These are phyloP conservation scores for Mycosphaerelloides madeirae DNA, from an alignment of 2,329 filamentous ascomycete genomes.

Conservation along the genomic window DNA sequence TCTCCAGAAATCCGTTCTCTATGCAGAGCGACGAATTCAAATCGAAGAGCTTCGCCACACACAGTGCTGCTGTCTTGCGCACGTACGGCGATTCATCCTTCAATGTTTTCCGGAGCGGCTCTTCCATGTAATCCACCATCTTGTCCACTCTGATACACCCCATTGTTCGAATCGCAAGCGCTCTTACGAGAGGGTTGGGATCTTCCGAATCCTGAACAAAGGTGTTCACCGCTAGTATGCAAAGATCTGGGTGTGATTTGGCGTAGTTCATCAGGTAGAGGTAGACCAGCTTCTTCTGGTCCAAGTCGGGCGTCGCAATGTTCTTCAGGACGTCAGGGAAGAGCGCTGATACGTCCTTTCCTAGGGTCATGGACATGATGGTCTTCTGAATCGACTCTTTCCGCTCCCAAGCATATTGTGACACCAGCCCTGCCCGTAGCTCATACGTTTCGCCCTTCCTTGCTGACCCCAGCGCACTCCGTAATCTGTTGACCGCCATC, in stretches of 20 bases:
- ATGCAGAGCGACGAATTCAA: constrained; percentile 88
- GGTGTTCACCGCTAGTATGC: constrained; percentile 97
- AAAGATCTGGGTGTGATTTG: constrained; percentile 96
- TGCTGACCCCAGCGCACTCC: constrained; percentile 86
- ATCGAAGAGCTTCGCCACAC: constrained; percentile 96
- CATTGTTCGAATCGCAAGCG: constrained; percentile 95
- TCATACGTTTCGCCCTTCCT: constrained; percentile 98
- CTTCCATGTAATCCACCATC: constrained; percentile 99
- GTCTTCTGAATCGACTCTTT: constrained; percentile 99
- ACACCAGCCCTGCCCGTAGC: constrained; percentile 87
- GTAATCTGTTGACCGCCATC: constrained; percentile 96
- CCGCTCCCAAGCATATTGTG: constrained; percentile 97
- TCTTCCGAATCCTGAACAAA: constrained; percentile 99
- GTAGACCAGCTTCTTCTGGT: constrained; percentile 99
- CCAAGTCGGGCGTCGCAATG: constrained; percentile 87
- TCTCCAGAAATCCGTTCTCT: constrained; percentile 94
- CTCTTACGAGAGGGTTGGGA: constrained; percentile 90
- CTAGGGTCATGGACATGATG: constrained; percentile 99
- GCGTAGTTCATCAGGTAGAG: constrained; percentile 99
- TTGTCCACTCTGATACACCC: constrained; percentile 97
- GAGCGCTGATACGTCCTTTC: constrained; percentile 94
- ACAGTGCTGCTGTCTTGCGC: constrained; percentile 94
- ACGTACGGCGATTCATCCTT: constrained; percentile 98
- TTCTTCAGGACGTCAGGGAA: constrained; percentile 99
- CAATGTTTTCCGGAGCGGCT: constrained; percentile 90